Evolutionary conservation across 257 asterid species (phyloP), one percentile per base, ranked within the genome.

Genomic region (Eustoma russellianum): DNA sequence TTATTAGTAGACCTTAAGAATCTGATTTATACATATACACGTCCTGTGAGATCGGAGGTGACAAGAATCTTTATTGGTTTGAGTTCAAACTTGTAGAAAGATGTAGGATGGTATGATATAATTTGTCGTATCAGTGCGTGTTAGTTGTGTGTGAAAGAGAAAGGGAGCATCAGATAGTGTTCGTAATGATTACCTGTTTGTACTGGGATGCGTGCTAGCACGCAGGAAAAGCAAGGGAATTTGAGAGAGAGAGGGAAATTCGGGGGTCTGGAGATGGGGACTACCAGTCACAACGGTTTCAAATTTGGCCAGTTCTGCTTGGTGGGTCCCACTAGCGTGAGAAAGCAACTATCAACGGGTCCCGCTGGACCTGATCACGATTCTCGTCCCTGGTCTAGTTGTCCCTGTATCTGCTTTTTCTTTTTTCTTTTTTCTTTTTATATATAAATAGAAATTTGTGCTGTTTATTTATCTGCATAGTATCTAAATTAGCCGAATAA

Each of bases 241-340:
- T 18, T 46, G 53, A 24, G 17, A 46, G 17, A 17, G 9, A 16
- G 3, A 16, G 0, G 18, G 41, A 2, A 3, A 5, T 0, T 3
- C 13, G 11, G 7, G 50, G 19, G 3, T 24, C 30, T 24, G 30
- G 30, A 24, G 30, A 24, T 24, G 30, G 30, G 28, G 30, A 24
- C 17, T 46, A 24, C 41, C 13, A 33, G 50, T 33, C 40, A 33
- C 43, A 60, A 61, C 53, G 62, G 65, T 53, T 18, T 51, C 44
- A 63, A 28, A 40, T 55, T 48, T 52, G 67, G 55, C 48, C 38
- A 13, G 33, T 34, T 51, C 55, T 33, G 33, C 4, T 11, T 15
- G 17, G 77, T 58, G 80, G 88, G 80, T 0, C 77, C 88, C 78
- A 59, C 55, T 69, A 17, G 67, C 86, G 83, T 83, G 88, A 74